phyloP scores from a whole-genome alignment of 805 yeast genomes.

The Metschnikowia lunata region DNA sequence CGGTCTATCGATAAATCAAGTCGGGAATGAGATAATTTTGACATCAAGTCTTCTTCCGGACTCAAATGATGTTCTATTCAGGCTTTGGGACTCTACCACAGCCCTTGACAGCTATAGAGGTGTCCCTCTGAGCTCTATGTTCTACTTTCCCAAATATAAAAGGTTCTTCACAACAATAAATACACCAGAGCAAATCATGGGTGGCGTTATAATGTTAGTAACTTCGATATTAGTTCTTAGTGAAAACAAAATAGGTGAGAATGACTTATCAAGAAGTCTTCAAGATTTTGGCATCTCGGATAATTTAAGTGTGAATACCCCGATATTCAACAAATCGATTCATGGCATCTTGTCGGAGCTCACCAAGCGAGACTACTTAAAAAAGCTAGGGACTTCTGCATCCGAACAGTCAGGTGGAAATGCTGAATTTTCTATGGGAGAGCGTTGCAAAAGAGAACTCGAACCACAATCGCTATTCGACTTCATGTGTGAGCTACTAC shows the following conservation, averaged over 20 bases:
- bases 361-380: slow-evolving; percentile 28
- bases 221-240: slow-evolving; percentile 27
- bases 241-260: slow-evolving; percentile 30
- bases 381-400: slow-evolving; percentile 11
- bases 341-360: slow-evolving; percentile 25
- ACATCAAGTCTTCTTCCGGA: slow-evolving; percentile 19
- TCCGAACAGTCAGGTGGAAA: slow-evolving; percentile 12
- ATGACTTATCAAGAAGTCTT: slow-evolving; percentile 21
- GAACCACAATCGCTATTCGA: slow-evolving; percentile 25
- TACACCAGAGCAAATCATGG: slow-evolving; percentile 25
- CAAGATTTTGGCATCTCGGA: slow-evolving; percentile 24
- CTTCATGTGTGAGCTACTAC: slow-evolving; percentile 19
- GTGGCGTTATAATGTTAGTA: slow-evolving; percentile 29
- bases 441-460: slow-evolving; percentile 31
- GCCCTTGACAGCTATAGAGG: neutral
- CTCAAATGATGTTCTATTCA: slow-evolving; percentile 22
- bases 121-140: neutral
- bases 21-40: slow-evolving; percentile 18
- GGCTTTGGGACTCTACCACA: slow-evolving; percentile 19
- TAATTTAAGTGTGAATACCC: slow-evolving; percentile 16
- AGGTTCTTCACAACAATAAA: slow-evolving; percentile 18
- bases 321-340: slow-evolving; percentile 20
- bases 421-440: slow-evolving; percentile 29
- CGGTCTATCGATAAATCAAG: slow-evolving; percentile 22
- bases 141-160: slow-evolving; percentile 21